phyloP scores from a whole-genome alignment of 176 grass and related monocot species.

The Poa pratensis region DNA sequence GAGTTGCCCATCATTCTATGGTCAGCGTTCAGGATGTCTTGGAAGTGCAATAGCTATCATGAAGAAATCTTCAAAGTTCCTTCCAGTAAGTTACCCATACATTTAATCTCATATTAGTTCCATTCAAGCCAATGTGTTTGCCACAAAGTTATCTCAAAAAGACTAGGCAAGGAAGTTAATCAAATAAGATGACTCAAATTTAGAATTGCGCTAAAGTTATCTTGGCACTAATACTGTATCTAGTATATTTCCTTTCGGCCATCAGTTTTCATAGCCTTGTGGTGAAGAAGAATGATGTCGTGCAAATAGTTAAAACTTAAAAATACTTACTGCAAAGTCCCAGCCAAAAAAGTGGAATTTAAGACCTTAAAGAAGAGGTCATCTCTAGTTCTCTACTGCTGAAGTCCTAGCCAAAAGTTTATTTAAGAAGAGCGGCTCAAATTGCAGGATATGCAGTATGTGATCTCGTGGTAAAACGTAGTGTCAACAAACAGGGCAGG shows the following conservation, averaged over 20 bases:
- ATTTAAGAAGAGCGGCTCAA: background rate
- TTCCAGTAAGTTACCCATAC: slow-evolving; percentile 20
- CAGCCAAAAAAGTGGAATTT: background rate
- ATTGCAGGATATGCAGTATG: background rate
- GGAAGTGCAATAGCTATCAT: slow-evolving; percentile 32
- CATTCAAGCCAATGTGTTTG: slow-evolving; percentile 1
- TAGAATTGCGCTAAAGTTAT: slow-evolving; percentile 19
- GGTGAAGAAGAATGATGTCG: background rate
- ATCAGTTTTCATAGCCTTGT: slow-evolving; percentile 15
- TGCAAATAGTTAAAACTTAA: slow-evolving; percentile 17
- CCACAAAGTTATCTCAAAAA: background rate
- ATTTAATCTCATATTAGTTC: slow-evolving; percentile 14
- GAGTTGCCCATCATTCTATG: slow-evolving; percentile 18
- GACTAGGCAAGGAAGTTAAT: background rate
- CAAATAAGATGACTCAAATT: background rate
- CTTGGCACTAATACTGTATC: background rate
- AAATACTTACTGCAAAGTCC: background rate
- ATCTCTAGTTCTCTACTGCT: background rate
- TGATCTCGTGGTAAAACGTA: background rate
- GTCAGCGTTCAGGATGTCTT: slow-evolving; percentile 32
- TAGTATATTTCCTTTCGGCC: slow-evolving; percentile 14
- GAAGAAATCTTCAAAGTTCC: slow-evolving; percentile 32
- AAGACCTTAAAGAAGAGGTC: slow-evolving; percentile 18
- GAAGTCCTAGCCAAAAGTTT: background rate
- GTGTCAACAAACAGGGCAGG: slow-evolving; percentile 17